phyloP scores from a whole-genome alignment of 306 rosid species.

The Potentilla sterilis region DNA sequence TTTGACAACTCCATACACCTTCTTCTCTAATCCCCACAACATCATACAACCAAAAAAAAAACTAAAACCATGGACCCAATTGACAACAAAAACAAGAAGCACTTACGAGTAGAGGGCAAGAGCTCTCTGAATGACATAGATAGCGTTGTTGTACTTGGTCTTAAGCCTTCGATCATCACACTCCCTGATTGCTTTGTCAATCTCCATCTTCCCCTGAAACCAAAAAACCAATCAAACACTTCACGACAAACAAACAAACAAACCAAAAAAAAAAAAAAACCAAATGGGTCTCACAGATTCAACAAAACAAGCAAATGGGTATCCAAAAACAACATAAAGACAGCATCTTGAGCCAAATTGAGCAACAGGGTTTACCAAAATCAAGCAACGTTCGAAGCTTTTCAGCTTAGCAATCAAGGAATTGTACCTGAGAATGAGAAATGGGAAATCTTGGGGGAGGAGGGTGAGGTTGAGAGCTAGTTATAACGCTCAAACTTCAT shows the following conservation, averaged over 20 bases:
- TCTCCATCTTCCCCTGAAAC: conserved; percentile 65
- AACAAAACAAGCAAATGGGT: conserved; percentile 32
- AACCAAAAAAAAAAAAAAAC: too few species aligned
- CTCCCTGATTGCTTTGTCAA: conserved; percentile 76
- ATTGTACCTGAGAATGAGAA: conserved; percentile 26
- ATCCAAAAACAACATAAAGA: conserved; percentile 13
- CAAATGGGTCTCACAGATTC: conserved; percentile 25
- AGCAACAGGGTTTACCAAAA: conserved; percentile 28
- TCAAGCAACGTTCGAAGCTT: conserved; percentile 13
- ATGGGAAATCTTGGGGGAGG: conserved; percentile 14
- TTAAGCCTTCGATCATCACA: conserved; percentile 84
- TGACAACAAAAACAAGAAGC: conserved; percentile 18
- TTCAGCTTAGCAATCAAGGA: conserved; percentile 14
- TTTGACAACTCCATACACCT: background rate
- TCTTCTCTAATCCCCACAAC: conserved; percentile 2
- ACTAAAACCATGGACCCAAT: conserved; percentile 19
- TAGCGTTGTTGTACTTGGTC: conserved; percentile 84
- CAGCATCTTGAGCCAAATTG: background rate
- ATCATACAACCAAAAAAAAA: background rate
- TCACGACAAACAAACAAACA: background rate
- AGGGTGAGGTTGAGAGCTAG: conserved; percentile 14
- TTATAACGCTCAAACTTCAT: conserved; percentile 16
- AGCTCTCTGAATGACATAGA: conserved; percentile 86
- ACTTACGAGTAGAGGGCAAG: conserved; percentile 82
- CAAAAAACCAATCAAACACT: conserved; percentile 25